A percentile compares a stretch with the other conserved stretches of the same genome.
These are phyloP conservation scores for Penicillium antarcticum DNA, from an alignment of 495 filamentous ascomycete species.

Conservation along the genomic window DNA sequence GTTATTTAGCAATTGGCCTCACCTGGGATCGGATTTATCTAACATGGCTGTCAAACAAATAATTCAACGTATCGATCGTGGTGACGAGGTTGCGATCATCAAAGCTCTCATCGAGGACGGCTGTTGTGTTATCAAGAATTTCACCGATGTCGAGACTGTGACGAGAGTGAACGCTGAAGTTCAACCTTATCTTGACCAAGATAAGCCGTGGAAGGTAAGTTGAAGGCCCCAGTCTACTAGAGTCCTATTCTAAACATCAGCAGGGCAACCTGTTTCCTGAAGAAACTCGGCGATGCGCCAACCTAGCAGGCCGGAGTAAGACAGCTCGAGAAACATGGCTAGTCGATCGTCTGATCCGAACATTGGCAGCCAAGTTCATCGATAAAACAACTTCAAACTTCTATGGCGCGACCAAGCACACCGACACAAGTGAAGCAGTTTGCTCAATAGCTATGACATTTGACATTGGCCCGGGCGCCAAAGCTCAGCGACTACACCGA, in stretches of 20 bases:
- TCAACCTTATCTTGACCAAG: conserved; percentile 10
- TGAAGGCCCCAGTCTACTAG: neutral
- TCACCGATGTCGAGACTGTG: conserved; percentile 6
- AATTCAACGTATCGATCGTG: conserved; percentile 1
- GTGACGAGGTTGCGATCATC: neutral
- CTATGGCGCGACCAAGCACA: conserved; percentile 14
- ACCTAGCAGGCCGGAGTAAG: conserved; percentile 15
- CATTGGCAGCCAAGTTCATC: conserved; percentile 11
- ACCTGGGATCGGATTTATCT: neutral
- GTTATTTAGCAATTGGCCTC: too few relatives aligned
- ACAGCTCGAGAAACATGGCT: conserved; percentile 18
- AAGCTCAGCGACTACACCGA: conserved; percentile 25
- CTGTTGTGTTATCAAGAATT: conserved; percentile 20
- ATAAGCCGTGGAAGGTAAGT: conserved; percentile 14
- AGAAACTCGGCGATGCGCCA: conserved; percentile 17
- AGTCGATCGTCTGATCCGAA: conserved; percentile 15
- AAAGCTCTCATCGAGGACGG: conserved; percentile 12
- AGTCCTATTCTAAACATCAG: conserved; percentile 6
- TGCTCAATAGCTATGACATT: conserved; percentile 23
- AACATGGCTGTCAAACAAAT: neutral
- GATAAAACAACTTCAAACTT: conserved; percentile 20
- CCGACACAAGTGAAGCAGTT: conserved; percentile 18
- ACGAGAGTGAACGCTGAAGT: neutral
- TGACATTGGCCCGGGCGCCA: conserved; percentile 16
- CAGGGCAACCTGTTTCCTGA: conserved; percentile 21